Base-by-base conservation (phyloP, 371 early-diverging fungal genomes). In the Synchytrium microbalum region DNA sequence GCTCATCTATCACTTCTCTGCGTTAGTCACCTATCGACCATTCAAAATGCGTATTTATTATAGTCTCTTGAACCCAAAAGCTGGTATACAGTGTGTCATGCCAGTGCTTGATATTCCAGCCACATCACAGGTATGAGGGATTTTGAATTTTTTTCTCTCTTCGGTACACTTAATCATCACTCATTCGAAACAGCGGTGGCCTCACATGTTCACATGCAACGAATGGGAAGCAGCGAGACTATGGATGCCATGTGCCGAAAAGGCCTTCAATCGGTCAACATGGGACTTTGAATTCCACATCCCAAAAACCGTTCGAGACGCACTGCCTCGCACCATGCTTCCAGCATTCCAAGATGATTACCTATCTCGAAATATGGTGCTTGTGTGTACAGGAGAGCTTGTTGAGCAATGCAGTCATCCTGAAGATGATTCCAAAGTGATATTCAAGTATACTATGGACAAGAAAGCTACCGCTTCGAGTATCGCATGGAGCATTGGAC, bases 191-290 rank as follows among this genome's bases (percentile, higher is more conserved):
- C 58, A 86, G 85, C 73, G 82, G 24, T 73, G 77, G 58, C 82
- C 86, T 58, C 86, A 88, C 71, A 73, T 88, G 67, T 90, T 90
- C 72, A 91, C 91, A 2, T 83, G 87, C 61, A 88, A 90, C 66
- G 87, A 86, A 54, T 83, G 86, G 25, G 67, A 90, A 2, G 83
- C 80, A 29, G 85, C 92, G 2, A 84, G 96, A 1, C 68, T 82
- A 46, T 94, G 95, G 95, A 75, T 93, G 54, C 96, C 96, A 0
- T 94, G 94, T 69, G 68, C 92, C 52, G 94, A 95, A 68, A 74
- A 79, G 24, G 65, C 84, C 5, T 80, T 84, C 16, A 89, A 88
- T 54, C 74, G 88, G 62, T 85, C 86, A 59, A 92, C 91, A 1
- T 95, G 93, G 93, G 92, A 92, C 52, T 75, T 95, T 69, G 85